Evolutionary conservation across 2,329 filamentous ascomycete species (phyloP).

Genomic region (Trichoderma asperellum): DNA sequence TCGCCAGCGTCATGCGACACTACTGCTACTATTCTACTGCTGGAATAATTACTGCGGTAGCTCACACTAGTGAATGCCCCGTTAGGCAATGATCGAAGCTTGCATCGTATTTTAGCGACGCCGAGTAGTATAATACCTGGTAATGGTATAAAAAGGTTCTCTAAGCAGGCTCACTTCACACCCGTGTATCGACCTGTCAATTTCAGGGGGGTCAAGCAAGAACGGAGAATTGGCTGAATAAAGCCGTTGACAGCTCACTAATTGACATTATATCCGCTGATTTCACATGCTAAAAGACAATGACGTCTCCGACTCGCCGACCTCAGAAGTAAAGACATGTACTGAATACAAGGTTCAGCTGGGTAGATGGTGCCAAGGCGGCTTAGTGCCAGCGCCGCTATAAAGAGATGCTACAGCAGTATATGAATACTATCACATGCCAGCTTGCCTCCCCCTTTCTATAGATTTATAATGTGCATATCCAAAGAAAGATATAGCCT

Average conservation of each 20-base stretch:
- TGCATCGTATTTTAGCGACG: not conserved
- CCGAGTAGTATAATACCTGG: not conserved
- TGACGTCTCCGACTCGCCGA: constrained; percentile 42
- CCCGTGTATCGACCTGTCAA: not conserved
- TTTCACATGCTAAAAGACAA: constrained; percentile 33
- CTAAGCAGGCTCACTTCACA: not conserved
- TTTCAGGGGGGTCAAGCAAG: not conserved
- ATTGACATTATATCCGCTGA: constrained; percentile 2
- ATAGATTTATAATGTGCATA: constrained; percentile 1
- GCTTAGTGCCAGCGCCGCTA: constrained; percentile 18
- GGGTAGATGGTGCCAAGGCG: not conserved
- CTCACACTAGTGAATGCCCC: not conserved
- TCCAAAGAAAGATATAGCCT: not conserved
- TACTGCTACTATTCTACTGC: not conserved
- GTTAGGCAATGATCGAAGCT: not conserved
- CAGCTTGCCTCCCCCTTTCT: not conserved
- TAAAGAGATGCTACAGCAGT: not conserved
- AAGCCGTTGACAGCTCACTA: not conserved
- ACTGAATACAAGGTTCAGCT: not conserved
- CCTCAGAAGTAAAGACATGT: not conserved
- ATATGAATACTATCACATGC: constrained; percentile 13
- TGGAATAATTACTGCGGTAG: not conserved
- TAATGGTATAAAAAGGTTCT: not conserved
- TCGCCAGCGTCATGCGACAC: not conserved
- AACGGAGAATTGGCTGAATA: not conserved